Evolutionary conservation across 139 green algal genomes (phyloP), one percentile per base, ranked within the genome.

Genomic region (Trebouxia sp.): DNA sequence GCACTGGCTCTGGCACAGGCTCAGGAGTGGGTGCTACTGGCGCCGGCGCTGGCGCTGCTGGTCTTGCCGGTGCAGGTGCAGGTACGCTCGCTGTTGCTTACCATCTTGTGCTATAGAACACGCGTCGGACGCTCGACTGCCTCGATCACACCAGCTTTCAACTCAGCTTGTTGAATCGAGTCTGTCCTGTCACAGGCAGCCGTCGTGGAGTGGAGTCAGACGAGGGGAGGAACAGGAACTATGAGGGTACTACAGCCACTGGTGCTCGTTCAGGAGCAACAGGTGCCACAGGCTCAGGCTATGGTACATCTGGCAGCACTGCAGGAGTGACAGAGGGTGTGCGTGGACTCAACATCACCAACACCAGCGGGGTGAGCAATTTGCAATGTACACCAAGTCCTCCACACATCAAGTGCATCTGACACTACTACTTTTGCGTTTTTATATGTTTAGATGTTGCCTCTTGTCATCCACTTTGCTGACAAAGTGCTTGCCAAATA

Each of bases 261-360:
- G 62, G 62, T 72, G 62, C 62, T 26, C 32, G 62, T 22, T 72
- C 62, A 42, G 62, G 62, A 42, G 62, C 62, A 26, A 72, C 62
- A 72, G 62, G 62, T 45, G 62, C 62, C 32, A 72, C 62, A n/a
- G 58, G 58, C n/a, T 20, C 58, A 22, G 53, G 53, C 24, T 26
- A 17, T 53, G 47, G 47, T 6, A 53, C 55, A 38, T 24, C 26
- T 38, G 9, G 26, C 55, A n/a, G 14, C 1, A 70, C 58, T 70
- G 58, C 32, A 28, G 62, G 62, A 45, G 62, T 72, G 32, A 72
- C 62, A 15, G 62, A 72, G 32, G 62, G 62, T 45, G 62, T 72
- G 20, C 62, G 62, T 28, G 62, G 62, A 12, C 12, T 72, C 32
- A 72, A 72, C 62, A 72, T 72, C 35, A 72, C 62, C 10, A 35